Percentiles rank a stretch among this genome's conserved stretches.
Evolutionary conservation across 345 rosid genomes (phyloP).

Genomic region (Luvunga scandens): DNA sequence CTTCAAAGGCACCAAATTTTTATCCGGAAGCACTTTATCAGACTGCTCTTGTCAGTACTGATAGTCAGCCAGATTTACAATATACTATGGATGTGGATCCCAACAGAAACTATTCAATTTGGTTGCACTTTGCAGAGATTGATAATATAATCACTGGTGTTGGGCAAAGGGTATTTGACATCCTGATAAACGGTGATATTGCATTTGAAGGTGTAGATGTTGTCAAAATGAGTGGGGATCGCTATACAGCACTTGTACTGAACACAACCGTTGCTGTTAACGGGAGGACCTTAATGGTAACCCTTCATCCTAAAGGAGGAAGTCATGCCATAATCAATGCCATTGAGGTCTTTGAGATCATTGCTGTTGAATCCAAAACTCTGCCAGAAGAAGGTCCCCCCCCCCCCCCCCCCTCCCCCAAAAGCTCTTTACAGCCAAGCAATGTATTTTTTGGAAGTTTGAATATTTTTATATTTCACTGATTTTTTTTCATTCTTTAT

Average conservation of each 20-base stretch:
- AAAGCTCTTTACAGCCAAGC: neutral
- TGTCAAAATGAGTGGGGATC: conserved; percentile 61
- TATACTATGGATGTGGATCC: conserved; percentile 89
- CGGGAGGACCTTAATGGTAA: conserved; percentile 75
- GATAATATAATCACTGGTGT: conserved; percentile 56
- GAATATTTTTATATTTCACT: conserved; percentile 11
- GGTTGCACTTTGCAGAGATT: conserved; percentile 97
- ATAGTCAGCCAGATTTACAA: conserved; percentile 57
- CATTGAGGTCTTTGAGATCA: conserved; percentile 83
- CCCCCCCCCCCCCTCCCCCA: neutral
- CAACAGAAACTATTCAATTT: conserved; percentile 79
- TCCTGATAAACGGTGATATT: conserved; percentile 68
- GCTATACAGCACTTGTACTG: conserved; percentile 71
- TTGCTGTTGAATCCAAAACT: conserved; percentile 69
- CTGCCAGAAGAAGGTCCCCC: conserved; percentile 61
- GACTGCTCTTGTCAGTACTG: conserved; percentile 70
- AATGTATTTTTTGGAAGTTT: conserved; percentile 9
- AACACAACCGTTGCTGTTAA: conserved; percentile 71
- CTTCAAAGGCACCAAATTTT: conserved; percentile 75
- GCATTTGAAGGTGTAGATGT: conserved; percentile 60
- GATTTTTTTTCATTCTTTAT: conserved; percentile 21
- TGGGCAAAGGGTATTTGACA: conserved; percentile 79
- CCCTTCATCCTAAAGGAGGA: conserved; percentile 66
- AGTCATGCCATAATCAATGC: conserved; percentile 76
- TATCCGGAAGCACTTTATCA: conserved; percentile 88